Evolutionary conservation across 176 grass and related monocot species (phyloP).

Genomic region (Saccharum spontaneum): DNA sequence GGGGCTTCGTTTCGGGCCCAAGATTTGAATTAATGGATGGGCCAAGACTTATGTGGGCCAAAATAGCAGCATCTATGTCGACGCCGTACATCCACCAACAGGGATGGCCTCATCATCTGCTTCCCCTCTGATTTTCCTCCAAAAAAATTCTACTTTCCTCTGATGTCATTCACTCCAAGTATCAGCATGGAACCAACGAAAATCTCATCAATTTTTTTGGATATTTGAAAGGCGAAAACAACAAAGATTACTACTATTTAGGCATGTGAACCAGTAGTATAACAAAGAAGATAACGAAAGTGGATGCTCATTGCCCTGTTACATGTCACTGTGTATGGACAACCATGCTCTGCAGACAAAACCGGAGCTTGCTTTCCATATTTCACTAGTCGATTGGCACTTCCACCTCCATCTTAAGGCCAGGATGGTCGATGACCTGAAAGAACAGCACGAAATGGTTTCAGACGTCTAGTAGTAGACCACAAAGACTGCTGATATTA

Average conservation of each 20-base stretch:
- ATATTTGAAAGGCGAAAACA: background rate
- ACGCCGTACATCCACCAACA: background rate
- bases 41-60: background rate
- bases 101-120: background rate
- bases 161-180: background rate
- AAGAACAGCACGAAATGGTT: background rate
- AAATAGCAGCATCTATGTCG: background rate
- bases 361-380: background rate
- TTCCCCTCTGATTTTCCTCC: too few species aligned
- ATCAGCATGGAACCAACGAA: background rate
- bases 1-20: background rate
- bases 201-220: background rate
- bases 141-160: too few species aligned
- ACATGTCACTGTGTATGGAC: background rate
- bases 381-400: slow-evolving; percentile 57
- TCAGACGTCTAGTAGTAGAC: background rate
- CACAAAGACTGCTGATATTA: background rate
- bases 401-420: slow-evolving; percentile 71
- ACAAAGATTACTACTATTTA: background rate
- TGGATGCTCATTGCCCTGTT: background rate
- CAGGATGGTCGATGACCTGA: slow-evolving; percentile 46
- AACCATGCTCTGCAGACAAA: background rate
- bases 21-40: background rate
- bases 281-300: background rate
- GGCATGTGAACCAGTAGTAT: background rate